phyloP scores from a whole-genome alignment of 2,329 filamentous ascomycete species.

The Teratosphaeria gauchensis region DNA sequence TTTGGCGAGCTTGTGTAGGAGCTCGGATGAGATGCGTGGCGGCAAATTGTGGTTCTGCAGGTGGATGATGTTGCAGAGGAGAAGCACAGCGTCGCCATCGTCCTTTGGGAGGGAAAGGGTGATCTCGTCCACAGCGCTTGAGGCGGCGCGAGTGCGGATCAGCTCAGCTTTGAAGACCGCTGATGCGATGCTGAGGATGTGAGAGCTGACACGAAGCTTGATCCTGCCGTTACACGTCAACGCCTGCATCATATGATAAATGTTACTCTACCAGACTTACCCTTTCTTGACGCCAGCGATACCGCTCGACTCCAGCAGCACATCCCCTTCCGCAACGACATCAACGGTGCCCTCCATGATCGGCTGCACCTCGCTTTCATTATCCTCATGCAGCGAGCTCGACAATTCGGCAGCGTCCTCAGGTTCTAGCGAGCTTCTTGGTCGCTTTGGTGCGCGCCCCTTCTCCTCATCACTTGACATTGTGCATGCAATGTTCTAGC shows the following conservation, averaged over 20 bases:
- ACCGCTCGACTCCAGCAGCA: constrained; percentile 5
- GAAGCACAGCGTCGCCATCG: constrained; percentile 16
- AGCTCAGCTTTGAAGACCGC: constrained; percentile 14
- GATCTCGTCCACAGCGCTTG: not conserved
- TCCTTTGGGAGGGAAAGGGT: constrained; percentile 10
- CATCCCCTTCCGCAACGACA: constrained; percentile 7
- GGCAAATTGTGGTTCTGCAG: constrained; percentile 19
- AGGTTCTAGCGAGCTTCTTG: constrained; percentile 1
- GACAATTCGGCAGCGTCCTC: not conserved
- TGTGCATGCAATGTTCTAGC: not conserved
- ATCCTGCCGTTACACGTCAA: not conserved
- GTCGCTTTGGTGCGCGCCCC: constrained; percentile 3
- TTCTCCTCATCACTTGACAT: not conserved
- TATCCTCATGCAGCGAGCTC: not conserved
- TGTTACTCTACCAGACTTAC: not conserved
- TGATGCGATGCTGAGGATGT: constrained; percentile 13
- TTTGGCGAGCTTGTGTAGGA: constrained; percentile 14
- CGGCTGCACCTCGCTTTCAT: not conserved
- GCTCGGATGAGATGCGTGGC: constrained; percentile 10
- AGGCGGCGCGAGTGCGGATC: not conserved
- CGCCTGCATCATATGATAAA: not conserved
- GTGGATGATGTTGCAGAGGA: constrained; percentile 20
- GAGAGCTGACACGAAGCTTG: constrained; percentile 14
- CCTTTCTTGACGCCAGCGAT: constrained; percentile 5
- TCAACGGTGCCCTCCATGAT: constrained; percentile 1